Evolutionary conservation across 345 rosid genomes (phyloP), one percentile per base, ranked within the genome.

Genomic region (Eucalyptus coolabah): DNA sequence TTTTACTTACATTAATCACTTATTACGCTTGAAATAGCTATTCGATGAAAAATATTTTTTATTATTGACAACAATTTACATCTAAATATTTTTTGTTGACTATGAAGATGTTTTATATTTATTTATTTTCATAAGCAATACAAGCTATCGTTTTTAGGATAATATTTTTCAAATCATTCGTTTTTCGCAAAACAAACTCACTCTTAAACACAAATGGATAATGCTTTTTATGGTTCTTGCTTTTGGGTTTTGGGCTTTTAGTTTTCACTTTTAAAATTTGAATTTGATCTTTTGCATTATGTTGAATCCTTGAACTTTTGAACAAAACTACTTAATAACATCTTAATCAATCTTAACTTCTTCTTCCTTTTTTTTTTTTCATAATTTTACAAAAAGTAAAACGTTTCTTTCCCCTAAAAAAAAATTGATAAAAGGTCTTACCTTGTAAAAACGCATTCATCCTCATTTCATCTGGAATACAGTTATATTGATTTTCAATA

Each of bases 81-180:
- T 53, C 26, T 53, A 53, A 19, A 53, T 19, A 53, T 19, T 8
- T 53, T 53, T 8, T 53, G 59, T 19, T 53, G 59, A 53, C 59
- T 19, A 53, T 53, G 59, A 19, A 53, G 59, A 53, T 53, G 59
- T 53, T 53, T 53, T 53, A 19, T 53, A 8, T 53, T 19, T 53
- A 53, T 53, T 53, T 53, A 8, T 53, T 53, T 53, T 53, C 2
- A 53, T 53, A 53, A 19, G 24, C 24, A 53, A 53, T 53, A 53
- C 59, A 53, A 19, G 26, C 5, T 2, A 53, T 53, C 1, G 0
- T 53, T 53, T 53, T 53, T 53, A 53, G 9, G 10, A 53, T 53
- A 19, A 53, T 53, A 53, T 19, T 53, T 0, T 53, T 19, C 11
- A 53, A 53, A 53, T 53, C 0, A 53, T 53, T 53, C 1, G 0